A percentile compares a stretch with the other conserved stretches of the same genome.
Conservation (phyloP, 129 eudicot species). For the Pseudognaphalium luteoalbum region DNA sequence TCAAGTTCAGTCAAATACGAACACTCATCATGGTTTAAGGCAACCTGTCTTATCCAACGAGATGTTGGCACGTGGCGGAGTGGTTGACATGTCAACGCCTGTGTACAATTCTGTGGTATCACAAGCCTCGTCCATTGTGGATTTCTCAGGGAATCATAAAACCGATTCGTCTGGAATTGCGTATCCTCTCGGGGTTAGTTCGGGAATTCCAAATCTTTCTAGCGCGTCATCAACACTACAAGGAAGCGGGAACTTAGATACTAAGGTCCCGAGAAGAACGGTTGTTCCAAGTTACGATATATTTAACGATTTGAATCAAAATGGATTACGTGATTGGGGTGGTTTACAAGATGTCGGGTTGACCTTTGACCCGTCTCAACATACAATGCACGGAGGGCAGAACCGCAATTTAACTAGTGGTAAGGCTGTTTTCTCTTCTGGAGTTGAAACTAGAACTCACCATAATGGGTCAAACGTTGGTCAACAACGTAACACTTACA, state of each 20-base stretch:
- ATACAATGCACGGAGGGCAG: constrained; percentile 43
- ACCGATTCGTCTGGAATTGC: constrained; percentile 39
- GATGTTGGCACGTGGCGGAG: constrained; percentile 40
- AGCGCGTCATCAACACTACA: constrained; percentile 38
- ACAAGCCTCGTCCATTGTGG: constrained; percentile 54
- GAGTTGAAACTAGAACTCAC: constrained; percentile 39
- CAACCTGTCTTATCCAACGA: constrained; percentile 47
- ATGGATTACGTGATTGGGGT: constrained; percentile 65
- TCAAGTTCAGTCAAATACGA: constrained; percentile 20
- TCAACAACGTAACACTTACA: constrained; percentile 42
- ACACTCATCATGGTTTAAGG: constrained; percentile 40
- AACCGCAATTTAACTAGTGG: constrained; percentile 32
- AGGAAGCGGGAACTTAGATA: constrained; percentile 45
- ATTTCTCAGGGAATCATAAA: constrained; percentile 60
- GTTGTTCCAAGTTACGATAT: constrained; percentile 52
- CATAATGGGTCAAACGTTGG: constrained; percentile 37
- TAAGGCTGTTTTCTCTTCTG: constrained; percentile 38
- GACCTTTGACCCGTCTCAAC: constrained; percentile 45
- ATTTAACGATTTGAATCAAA: constrained; percentile 56
- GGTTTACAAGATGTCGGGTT: constrained; percentile 57
- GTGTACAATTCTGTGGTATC: constrained; percentile 52
- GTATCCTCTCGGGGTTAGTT: constrained; percentile 39
- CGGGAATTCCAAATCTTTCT: constrained; percentile 43
- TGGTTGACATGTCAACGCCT: constrained; percentile 30
- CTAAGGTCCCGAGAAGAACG: constrained; percentile 50